Base-by-base conservation (phyloP, 352 stramenopile genomes). In the Pythium biforme region DNA sequence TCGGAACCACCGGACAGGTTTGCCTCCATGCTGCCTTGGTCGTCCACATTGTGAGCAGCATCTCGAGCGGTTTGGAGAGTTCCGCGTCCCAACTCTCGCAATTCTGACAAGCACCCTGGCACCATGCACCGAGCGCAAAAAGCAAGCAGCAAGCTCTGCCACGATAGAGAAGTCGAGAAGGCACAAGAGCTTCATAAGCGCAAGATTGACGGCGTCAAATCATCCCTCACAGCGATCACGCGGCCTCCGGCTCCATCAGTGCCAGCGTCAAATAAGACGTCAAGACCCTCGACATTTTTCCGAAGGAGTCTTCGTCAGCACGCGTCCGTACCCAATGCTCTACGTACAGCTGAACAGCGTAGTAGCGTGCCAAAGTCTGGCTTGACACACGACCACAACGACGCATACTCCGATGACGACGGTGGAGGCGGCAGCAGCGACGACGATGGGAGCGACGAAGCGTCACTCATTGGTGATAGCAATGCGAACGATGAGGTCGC, bases 121-220 rank as follows among this genome's bases (percentile, higher is more conserved):
- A 66, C 10, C 12, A 92, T 93, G 80, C 75, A 91, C 57, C 81
- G 83, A 43, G 81, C 78, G 1, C 76, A 93, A 68, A 89, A 89
- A 62, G 80, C 80, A 22, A 91, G 83, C 70, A 93, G 83, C 54
- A 86, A 84, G 60, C 72, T 93, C 55, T 90, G 81, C 52, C 80
- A 79, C 41, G 77, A 82, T 8, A 65, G 83, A 40, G 81, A 93
- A 57, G 70, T 91, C 20, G 81, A 89, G 53, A 85, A 79, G 27
- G 81, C 81, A 1, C 81, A 90, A 61, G 76, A 83, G 52, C 63
- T 89, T 20, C 83, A 93, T 52, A 75, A 74, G 29, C 81, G 80
- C 58, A 93, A 93, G 55, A 83, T 93, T 40, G 74, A 78, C 58
- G 71, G 73, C 31, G 81, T 89, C 31, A 85, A 84, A 50, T 87